Conservation (phyloP, 805 yeast genomes). For the Komagataella ulmi region DNA sequence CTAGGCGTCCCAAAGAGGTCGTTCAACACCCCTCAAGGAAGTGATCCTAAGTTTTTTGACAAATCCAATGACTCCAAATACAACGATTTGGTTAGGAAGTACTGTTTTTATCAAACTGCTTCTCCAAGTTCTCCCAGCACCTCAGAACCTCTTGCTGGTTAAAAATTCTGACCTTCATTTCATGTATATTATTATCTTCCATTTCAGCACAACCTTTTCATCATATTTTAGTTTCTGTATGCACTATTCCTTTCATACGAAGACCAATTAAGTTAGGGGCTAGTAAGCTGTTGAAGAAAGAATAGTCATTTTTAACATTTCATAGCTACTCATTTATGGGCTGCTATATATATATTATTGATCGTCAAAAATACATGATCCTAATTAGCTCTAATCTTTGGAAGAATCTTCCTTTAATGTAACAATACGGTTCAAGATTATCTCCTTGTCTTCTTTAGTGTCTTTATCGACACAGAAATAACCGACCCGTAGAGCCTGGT, state of each 20-base stretch:
- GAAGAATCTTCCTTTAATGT: constrained; percentile 76
- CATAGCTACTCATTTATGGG: background rate
- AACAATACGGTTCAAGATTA: constrained; percentile 83
- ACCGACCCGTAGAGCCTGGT: constrained; percentile 96
- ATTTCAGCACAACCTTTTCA: background rate
- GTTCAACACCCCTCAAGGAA: background rate
- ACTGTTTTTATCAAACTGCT: background rate
- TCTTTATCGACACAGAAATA: constrained; percentile 89
- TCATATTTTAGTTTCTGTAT: background rate
- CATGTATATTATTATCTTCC: background rate
- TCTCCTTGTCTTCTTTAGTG: constrained; percentile 32
- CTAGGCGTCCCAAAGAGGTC: background rate
- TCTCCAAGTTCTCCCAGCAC: background rate
- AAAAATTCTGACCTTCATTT: background rate
- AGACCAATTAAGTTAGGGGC: background rate
- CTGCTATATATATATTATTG: background rate
- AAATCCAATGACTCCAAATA: background rate
- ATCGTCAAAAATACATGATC: background rate
- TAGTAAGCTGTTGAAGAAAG: background rate
- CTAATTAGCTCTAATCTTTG: constrained; percentile 11
- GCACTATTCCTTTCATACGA: background rate
- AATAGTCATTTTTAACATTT: background rate
- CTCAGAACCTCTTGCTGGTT: background rate
- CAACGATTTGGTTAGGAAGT: background rate
- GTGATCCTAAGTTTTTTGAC: background rate